Percentiles rank a stretch among this genome's conserved stretches.
Evolutionary conservation across 331 rosid genomes (phyloP).

Genomic region (Rhamnella rubrinervis): DNA sequence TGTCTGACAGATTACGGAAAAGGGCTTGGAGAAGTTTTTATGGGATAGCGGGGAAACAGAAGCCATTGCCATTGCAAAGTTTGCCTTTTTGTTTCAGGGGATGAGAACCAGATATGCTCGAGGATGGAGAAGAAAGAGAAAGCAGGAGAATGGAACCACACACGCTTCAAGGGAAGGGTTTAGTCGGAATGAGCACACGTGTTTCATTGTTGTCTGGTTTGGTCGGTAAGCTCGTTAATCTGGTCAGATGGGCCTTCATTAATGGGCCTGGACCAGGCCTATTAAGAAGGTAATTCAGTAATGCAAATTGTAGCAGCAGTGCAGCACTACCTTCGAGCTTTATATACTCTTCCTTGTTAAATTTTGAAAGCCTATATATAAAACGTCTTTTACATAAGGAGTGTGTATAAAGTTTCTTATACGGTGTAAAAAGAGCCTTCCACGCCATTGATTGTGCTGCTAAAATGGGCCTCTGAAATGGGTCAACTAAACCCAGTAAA

Average conservation of each 20-base stretch:
- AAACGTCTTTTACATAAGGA: no score
- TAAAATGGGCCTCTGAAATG: no score
- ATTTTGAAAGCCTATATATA: no score
- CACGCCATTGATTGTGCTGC: no score
- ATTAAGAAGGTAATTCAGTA: no score
- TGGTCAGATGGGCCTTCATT: neutral
- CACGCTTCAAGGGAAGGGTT: neutral
- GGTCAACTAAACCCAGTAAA: no score
- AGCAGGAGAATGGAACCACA: neutral
- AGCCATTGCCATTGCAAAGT: conserved; percentile 50
- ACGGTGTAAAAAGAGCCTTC: no score
- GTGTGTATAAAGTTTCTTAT: no score
- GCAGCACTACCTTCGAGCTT: no score
- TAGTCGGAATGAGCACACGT: conserved; percentile 36
- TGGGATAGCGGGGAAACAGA: conserved; percentile 48
- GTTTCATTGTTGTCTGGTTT: conserved; percentile 6
- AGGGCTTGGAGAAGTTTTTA: conserved; percentile 34
- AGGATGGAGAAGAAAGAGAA: neutral
- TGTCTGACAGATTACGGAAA: conserved; percentile 34
- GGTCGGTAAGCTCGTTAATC: neutral
- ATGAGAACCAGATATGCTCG: neutral
- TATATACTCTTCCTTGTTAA: no score
- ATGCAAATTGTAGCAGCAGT: no score
- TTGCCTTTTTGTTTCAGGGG: neutral
- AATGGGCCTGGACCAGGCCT: no score